Evolutionary conservation across 2,329 filamentous ascomycete species (phyloP), one percentile per base, ranked within the genome.

Genomic region (Zalaria obscura): DNA sequence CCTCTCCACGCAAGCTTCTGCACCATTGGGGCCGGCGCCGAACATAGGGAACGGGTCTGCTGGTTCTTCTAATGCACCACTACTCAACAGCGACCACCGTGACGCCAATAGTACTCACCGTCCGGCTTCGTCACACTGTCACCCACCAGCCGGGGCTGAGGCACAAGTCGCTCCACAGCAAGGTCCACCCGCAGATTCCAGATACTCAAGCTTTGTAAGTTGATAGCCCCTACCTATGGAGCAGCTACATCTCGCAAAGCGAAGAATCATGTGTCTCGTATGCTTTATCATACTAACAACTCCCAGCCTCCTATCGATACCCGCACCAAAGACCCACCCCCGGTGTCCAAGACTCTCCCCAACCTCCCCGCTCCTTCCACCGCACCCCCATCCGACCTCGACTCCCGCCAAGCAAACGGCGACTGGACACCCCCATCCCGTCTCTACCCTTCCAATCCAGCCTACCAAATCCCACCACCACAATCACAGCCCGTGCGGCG

Each of bases 341-440:
- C 35, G 7, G 35, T 36, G 3, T 2, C 34, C 28, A 38, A 25
- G 29, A 34, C 29, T 27, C 10, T 36, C 10, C 26, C 18, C 29
- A 7, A 5, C 31, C 42, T 11, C 33, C 35, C 7, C 27, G 38
- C 35, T 27, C 35, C 8, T 35, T n/a, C 4, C 8, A 28, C 4
- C 27, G 29, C 25, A 25, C 29, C n/a, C 35, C 40, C 46, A 28
- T 10, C 43, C 29, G 42, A 40, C 7, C n/a, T 32, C 41, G 45
- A 44, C 9, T 40, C n/a, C 35, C 46, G 53, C 25, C 48, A 54
- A 31, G 27, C 41, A 3, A 48, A 40, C 26, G 40, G 33, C 9
- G 27, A 56, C 35, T 61, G 58, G 58, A 61, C 57, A 2, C 58
- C 58, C 25, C 58, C 58, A 3, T 60, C 57, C 4, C 54, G 57